Percentiles rank a stretch among this genome's conserved stretches.
phyloP scores from a whole-genome alignment of 306 rosid species.

The Cicer yamashitae region DNA sequence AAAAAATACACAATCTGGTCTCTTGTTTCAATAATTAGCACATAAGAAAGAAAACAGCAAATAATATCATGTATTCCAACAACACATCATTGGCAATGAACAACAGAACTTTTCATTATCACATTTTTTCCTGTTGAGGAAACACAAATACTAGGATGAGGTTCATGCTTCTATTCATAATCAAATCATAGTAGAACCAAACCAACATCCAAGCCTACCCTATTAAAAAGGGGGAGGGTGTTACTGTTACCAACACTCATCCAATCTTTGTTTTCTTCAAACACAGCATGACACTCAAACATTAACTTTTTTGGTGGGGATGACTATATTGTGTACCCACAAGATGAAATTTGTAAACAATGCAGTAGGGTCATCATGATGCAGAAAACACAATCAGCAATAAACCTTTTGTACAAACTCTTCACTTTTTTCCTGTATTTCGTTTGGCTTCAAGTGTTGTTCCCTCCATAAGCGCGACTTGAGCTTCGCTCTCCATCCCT shows the following conservation, averaged over 20 bases:
- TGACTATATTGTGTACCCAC: conserved; percentile 14
- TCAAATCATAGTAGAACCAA: conserved; percentile 39
- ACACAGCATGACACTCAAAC: background rate
- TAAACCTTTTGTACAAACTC: conserved; percentile 42
- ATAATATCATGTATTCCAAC: too few species aligned
- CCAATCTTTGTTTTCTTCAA: conserved; percentile 18
- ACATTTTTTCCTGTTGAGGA: background rate
- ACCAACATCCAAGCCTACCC: conserved; percentile 41
- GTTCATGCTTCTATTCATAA: background rate
- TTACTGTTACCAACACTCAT: conserved; percentile 39
- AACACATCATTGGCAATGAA: too few species aligned
- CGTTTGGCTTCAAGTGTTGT: conserved; percentile 66
- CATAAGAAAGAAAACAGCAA: too few species aligned
- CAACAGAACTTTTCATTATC: background rate
- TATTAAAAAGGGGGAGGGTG: conserved; percentile 37
- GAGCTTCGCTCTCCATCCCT: conserved; percentile 71
- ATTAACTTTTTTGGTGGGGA: too few species aligned
- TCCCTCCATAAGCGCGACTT: conserved; percentile 70
- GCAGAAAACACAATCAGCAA: conserved; percentile 43
- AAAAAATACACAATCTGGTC: too few species aligned
- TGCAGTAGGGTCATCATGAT: conserved; percentile 26
- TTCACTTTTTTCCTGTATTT: conserved; percentile 56
- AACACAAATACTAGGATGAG: background rate
- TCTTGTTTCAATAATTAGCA: too few species aligned
- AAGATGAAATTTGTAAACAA: conserved; percentile 31